Conservation (phyloP, 2,329 filamentous ascomycete genomes). For the Dothistroma septosporum region DNA sequence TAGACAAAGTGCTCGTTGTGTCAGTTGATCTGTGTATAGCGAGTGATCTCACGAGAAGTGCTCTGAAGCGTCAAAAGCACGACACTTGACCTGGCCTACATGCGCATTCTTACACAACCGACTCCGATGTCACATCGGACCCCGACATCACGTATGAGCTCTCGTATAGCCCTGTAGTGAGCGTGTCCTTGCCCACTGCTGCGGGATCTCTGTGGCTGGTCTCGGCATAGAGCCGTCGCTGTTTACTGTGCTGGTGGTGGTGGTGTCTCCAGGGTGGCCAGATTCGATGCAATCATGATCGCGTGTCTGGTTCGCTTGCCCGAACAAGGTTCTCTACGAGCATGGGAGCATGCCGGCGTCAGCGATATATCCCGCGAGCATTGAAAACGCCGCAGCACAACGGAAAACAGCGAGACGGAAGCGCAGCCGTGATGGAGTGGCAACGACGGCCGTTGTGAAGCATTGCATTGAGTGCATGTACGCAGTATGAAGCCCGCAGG, state of each 20-base stretch:
- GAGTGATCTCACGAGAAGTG: background rate
- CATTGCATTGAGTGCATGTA: background rate
- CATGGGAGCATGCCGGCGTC: background rate
- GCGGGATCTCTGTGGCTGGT: too few species aligned
- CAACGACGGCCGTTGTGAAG: background rate
- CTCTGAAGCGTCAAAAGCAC: background rate
- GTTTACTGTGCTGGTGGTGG: background rate
- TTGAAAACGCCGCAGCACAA: background rate
- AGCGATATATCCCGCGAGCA: background rate
- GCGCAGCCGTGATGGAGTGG: background rate
- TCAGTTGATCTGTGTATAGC: background rate
- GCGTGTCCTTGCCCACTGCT: background rate
- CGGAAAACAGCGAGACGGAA: background rate
- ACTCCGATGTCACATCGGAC: background rate
- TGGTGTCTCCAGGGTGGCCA: background rate
- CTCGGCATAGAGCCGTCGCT: too few species aligned
- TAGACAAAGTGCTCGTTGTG: background rate
- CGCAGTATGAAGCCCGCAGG: background rate
- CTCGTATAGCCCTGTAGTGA: background rate
- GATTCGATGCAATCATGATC: background rate
- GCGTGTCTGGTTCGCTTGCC: background rate
- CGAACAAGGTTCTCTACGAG: background rate
- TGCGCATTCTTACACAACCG: background rate
- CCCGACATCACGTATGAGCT: background rate
- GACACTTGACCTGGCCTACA: background rate